These are phyloP conservation scores for Talaromyces borbonicus DNA, from an alignment of 495 filamentous ascomycete genomes.

Conservation along the genomic window DNA sequence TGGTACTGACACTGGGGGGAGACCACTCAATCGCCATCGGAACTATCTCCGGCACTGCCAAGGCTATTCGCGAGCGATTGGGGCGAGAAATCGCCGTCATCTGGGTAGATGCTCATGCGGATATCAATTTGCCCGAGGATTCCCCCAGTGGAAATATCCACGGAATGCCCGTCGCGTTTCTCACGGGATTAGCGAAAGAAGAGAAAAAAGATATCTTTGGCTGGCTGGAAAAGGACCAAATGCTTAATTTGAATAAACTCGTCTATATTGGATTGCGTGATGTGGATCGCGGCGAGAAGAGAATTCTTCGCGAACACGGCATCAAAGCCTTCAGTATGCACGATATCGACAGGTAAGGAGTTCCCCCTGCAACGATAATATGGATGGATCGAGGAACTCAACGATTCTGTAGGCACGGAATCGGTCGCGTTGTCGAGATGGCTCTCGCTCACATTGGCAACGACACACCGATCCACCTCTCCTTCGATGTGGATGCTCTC, in stretches of 20 bases:
- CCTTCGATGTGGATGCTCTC: slow-evolving; percentile 93
- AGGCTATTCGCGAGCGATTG: slow-evolving; percentile 74
- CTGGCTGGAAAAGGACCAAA: slow-evolving; percentile 63
- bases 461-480: slow-evolving; percentile 92
- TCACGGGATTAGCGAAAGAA: slow-evolving; percentile 73
- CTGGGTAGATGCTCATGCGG: slow-evolving; percentile 97
- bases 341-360: slow-evolving; percentile 81
- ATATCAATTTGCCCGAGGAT: slow-evolving; percentile 93
- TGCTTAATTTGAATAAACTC: slow-evolving; percentile 67
- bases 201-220: slow-evolving; percentile 68
- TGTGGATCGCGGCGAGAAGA: slow-evolving; percentile 87
- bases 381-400: neutral
- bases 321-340: slow-evolving; percentile 98
- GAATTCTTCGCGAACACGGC: slow-evolving; percentile 71
- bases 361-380: slow-evolving; percentile 1
- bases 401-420: slow-evolving; percentile 55
- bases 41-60: slow-evolving; percentile 72
- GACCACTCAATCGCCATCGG: slow-evolving; percentile 97
- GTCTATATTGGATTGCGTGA: slow-evolving; percentile 96
- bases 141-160: slow-evolving; percentile 90
- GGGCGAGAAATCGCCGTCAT: slow-evolving; percentile 82
- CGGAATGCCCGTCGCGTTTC: slow-evolving; percentile 93
- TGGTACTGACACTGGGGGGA: slow-evolving; percentile 88
- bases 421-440: slow-evolving; percentile 96
- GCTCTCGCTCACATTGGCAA: slow-evolving; percentile 85